These are phyloP conservation scores for Colletotrichum chlorophyti DNA, from an alignment of 2,329 filamentous ascomycete species.

Conservation along the genomic window DNA sequence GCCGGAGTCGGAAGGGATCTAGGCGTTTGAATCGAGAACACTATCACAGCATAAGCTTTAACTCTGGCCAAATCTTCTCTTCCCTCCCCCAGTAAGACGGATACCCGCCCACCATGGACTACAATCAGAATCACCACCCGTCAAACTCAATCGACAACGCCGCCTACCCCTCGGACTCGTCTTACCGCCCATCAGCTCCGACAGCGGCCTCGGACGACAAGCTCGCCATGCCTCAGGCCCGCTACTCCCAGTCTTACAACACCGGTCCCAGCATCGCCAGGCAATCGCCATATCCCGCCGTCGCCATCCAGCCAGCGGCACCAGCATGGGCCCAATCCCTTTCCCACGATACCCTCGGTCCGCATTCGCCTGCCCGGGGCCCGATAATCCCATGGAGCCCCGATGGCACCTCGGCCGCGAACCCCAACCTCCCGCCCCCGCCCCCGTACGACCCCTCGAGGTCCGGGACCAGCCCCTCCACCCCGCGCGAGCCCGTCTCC, in stretches of 20 bases:
- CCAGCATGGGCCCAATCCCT: background rate
- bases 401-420: conserved; percentile 24
- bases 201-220: conserved; percentile 20
- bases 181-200: conserved; percentile 22
- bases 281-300: conserved; percentile 9
- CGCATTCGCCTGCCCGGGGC: background rate
- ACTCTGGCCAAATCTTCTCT: background rate
- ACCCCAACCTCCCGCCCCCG: conserved; percentile 30
- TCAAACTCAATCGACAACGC: conserved; percentile 18
- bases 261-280: background rate
- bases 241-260: conserved; percentile 25
- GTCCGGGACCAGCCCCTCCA: conserved; percentile 1
- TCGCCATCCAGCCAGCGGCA: background rate
- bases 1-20: too few species aligned
- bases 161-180: conserved; percentile 26
- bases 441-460: conserved; percentile 25
- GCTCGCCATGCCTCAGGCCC: conserved; percentile 19
- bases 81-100: background rate
- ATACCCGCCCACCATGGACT: conserved; percentile 12
- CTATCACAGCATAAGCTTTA: too few species aligned
- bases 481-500: conserved; percentile 7
- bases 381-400: conserved; percentile 25
- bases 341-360: conserved; percentile 9
- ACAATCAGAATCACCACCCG: conserved; percentile 14
- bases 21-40: too few species aligned